phyloP scores from a whole-genome alignment of 202 grass and related monocot genomes.

The Zoysia matrella region DNA sequence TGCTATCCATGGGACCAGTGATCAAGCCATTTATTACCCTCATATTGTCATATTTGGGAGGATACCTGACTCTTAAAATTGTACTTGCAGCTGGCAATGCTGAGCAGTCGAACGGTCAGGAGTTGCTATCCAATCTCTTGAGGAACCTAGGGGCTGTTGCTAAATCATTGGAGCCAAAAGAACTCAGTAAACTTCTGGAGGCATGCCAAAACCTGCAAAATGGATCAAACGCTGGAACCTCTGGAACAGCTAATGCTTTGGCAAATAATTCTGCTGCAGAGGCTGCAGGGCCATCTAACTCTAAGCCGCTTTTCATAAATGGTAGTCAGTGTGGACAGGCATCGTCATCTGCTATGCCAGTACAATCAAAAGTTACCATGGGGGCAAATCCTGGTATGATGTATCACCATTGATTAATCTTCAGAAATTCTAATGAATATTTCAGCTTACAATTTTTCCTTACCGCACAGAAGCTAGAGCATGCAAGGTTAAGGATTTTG shows the following conservation, averaged over 20 bases:
- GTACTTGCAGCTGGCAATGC: slow-evolving; percentile 70
- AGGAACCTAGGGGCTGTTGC: slow-evolving; percentile 76
- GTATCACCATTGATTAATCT: slow-evolving; percentile 11
- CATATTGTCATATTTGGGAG: slow-evolving; percentile 44
- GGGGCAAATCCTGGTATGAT: slow-evolving; percentile 66
- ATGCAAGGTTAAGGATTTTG: slow-evolving; percentile 78
- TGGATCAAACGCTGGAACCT: slow-evolving; percentile 67
- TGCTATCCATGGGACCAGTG: neutral
- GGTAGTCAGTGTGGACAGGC: slow-evolving; percentile 52
- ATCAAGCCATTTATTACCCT: neutral
- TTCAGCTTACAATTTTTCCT: slow-evolving; percentile 34
- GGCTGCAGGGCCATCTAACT: slow-evolving; percentile 57
- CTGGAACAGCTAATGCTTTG: slow-evolving; percentile 63
- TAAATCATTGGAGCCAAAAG: slow-evolving; percentile 82
- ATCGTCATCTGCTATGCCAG: slow-evolving; percentile 53
- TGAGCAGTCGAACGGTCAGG: slow-evolving; percentile 66
- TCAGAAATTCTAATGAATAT: slow-evolving; percentile 30
- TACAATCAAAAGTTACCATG: slow-evolving; percentile 56
- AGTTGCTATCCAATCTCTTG: slow-evolving; percentile 69
- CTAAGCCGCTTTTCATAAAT: slow-evolving; percentile 52
- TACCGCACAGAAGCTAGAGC: slow-evolving; percentile 58
- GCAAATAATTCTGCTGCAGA: slow-evolving; percentile 47
- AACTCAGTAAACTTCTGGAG: slow-evolving; percentile 75
- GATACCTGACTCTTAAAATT: slow-evolving; percentile 38
- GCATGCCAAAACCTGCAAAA: slow-evolving; percentile 79